Evolutionary conservation across 345 rosid genomes (phyloP).

Genomic region (Populus simonii): DNA sequence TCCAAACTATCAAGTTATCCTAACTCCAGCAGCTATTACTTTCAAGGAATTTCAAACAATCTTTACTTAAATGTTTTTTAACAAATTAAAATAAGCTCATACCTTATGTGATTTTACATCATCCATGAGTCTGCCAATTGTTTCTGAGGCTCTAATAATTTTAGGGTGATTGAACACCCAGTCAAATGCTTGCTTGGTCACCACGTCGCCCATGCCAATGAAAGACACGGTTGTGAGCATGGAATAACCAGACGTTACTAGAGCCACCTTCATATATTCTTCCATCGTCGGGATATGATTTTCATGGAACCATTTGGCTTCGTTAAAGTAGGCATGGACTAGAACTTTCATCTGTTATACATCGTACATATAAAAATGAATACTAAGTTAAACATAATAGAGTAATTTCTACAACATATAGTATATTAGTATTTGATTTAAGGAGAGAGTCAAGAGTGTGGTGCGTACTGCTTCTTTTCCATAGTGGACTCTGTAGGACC

Average conservation of each 20-base stretch:
- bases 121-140: slow-evolving; percentile 28
- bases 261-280: slow-evolving; percentile 25
- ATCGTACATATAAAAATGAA: not conserved
- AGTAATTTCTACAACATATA: not conserved
- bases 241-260: slow-evolving; percentile 1
- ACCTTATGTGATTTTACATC: slow-evolving; percentile 23
- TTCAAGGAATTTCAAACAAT: not conserved
- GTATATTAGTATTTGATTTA: not conserved
- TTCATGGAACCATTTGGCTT: slow-evolving; percentile 29
- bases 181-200: slow-evolving; percentile 18
- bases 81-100: not conserved
- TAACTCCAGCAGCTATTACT: not conserved
- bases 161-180: slow-evolving; percentile 19
- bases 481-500: not conserved
- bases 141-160: slow-evolving; percentile 13
- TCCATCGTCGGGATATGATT: slow-evolving; percentile 21
- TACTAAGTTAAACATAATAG: not conserved
- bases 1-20: too few species aligned
- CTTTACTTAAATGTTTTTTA: too few species aligned
- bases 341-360: slow-evolving; percentile 4
- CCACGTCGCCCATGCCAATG: slow-evolving; percentile 22
- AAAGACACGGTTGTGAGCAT: slow-evolving; percentile 14
- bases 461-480: slow-evolving; percentile 6
- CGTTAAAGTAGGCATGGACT: slow-evolving; percentile 17
- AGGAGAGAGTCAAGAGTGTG: not conserved